Evolutionary conservation across 305 asterid genomes (phyloP), one percentile per base, ranked within the genome.

Genomic region (Fraxinus albicans): DNA sequence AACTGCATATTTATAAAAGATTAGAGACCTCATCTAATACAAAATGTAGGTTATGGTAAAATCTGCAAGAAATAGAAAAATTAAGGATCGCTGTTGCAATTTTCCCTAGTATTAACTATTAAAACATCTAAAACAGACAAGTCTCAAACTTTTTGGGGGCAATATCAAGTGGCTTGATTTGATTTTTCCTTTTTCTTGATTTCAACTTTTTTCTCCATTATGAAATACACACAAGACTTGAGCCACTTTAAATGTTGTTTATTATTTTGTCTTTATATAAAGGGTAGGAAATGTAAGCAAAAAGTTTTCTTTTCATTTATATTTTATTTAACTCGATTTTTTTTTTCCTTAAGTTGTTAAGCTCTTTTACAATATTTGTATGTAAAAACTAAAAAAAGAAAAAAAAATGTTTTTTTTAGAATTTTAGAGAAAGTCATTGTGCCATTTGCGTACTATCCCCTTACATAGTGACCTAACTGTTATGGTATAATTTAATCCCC

Each of bases 161-260:
- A 80, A 75, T 79, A 58, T 74, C 77, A 77, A 80, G 17, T 84
- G 55, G 44, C 70, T 50, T 80, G 84, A 55, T 80, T 80, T 47
- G 8, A 8, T 3, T 50, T 77, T 36, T 60, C 25, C 31, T 70
- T 79, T 74, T 27, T 35, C 77, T 17, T 35, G 33, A 60, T 79
- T 75, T 42, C 31, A 38, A 25, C 67, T 23, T 31, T 80, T 50
- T 76, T 33, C 47, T 27, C 82, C 76, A 50, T 76, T 34, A 44
- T 36, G 76, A 81, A 69, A 80, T 84, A 38, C 81, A 65, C 31
- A 12, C 53, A 42, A 84, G 27, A 42, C 75, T 21, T 58, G 21
- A 23, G n/a, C 65, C 69, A 44, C 79, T 78, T 73, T 55, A 50
- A 23, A 42, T 13, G 17, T 60, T 65, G 38, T 75, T 80, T 76